Base-by-base conservation (phyloP, 495 filamentous ascomycete genomes). In the Patellaria atrata region DNA sequence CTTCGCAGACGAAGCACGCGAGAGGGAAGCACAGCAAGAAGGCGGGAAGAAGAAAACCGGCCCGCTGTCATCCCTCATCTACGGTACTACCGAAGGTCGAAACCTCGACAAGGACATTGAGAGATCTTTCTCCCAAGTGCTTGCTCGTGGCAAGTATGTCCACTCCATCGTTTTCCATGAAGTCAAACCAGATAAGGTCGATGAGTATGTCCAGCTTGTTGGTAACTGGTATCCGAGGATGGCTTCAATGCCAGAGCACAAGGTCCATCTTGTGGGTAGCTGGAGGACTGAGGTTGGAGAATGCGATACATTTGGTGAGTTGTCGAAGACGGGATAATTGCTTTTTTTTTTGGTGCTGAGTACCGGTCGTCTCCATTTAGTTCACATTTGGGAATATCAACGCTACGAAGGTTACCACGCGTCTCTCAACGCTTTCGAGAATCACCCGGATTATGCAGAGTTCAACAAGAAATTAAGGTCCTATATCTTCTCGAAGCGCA, bases 341-440 rank as follows among this genome's bases (percentile, higher is more conserved):
- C 9, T 30, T 33, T 7, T 22, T n/a, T n/a, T n/a, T n/a, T 11
- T 16, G 13, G 22, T 7, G 7, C 19, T 25, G 15, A 32, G 24
- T 23, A 31, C 3, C 10, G 3, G 10, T 11, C 2, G 16, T 31
- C 14, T 3, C 14, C 20, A 18, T 7, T 33, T 37, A 84, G 89
- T 97, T 19, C 89, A 97, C 58, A 97, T 97, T 56, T 97, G 89
- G 89, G 89, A 97, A 60, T 97, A 97, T 59, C 84, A 96, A 57
- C 78, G 84, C 47, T 97, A 94, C 58, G 74, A 85, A 40, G 89
- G 89, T 42, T 96, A 93, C 54, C 91, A 97, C 52, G 74, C 78
- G 27, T 94, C 89, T 10, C 65, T 94, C 16, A 72, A 94, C 62
- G 71, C 67, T 35, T 87, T 94, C 44, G 70, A 77, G 31, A 56